Evolutionary conservation across 805 yeast species (phyloP).

Genomic region (Geotrichum ghanense): DNA sequence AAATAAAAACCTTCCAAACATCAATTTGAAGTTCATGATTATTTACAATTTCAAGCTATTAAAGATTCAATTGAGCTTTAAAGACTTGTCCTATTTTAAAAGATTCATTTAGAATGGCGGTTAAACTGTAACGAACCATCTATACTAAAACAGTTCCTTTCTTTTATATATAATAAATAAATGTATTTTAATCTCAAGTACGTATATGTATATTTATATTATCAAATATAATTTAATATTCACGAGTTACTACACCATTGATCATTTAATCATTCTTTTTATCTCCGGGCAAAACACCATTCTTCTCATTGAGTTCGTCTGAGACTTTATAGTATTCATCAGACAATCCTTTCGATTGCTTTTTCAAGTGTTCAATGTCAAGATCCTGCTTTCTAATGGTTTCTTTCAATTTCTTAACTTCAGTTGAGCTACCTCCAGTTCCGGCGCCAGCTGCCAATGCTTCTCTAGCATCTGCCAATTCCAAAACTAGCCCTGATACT

Average conservation of each 20-base stretch:
- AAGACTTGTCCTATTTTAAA: too few relatives aligned
- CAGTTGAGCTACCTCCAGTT: constrained; percentile 25
- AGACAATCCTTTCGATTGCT: constrained; percentile 56
- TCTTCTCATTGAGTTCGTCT: constrained; percentile 26
- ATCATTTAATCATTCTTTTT: constrained; percentile 23
- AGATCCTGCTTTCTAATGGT: constrained; percentile 48
- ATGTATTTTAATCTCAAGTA: too few relatives aligned
- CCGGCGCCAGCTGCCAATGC: constrained; percentile 31
- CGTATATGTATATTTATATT: too few relatives aligned
- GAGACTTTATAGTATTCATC: constrained; percentile 46
- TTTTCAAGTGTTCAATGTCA: constrained; percentile 56
- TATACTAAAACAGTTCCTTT: too few relatives aligned
- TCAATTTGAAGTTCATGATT: too few relatives aligned
- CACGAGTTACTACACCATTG: not conserved
- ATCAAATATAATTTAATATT: too few relatives aligned
- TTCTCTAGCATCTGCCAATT: constrained; percentile 41
- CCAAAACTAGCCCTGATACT: constrained; percentile 71
- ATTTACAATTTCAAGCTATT: too few relatives aligned
- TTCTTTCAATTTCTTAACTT: constrained; percentile 37
- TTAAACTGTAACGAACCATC: too few relatives aligned
- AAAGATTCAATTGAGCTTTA: too few relatives aligned
- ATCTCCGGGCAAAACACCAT: constrained; percentile 15
- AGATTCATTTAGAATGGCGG: too few relatives aligned
- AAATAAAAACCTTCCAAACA: too few relatives aligned
- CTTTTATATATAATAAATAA: too few relatives aligned